Conservation (phyloP, 2,329 filamentous ascomycete genomes). For the Colletotrichum spinosum region DNA sequence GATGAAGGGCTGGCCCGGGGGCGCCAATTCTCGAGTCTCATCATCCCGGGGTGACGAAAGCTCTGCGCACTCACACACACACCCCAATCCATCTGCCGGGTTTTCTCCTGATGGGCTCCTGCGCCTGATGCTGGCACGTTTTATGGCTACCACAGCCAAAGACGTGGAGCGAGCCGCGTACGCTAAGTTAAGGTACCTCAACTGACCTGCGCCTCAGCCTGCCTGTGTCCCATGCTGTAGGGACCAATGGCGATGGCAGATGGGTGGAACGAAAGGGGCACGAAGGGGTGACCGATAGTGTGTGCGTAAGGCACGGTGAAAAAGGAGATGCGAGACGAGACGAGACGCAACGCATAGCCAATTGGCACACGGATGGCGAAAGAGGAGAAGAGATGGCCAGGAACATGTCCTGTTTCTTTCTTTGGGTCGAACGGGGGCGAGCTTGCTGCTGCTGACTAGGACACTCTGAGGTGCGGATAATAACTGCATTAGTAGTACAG, state of each 20-base stretch:
- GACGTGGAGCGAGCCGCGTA: neutral
- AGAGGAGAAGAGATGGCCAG: conserved; percentile 20
- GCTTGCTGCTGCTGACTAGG: conserved; percentile 3
- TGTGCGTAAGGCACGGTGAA: neutral
- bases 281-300: conserved; percentile 4
- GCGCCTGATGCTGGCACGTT: neutral
- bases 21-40: conserved; percentile 9
- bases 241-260: neutral
- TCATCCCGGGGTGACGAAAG: neutral
- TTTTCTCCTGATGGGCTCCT: conserved; percentile 19
- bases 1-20: conserved; percentile 27
- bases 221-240: neutral
- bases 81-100: conserved; percentile 23
- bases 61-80: neutral
- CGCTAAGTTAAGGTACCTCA: too few species aligned
- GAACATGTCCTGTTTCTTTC: conserved; percentile 27
- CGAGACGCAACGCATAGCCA: neutral
- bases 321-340: conserved; percentile 18
- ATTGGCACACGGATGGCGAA: conserved; percentile 26
- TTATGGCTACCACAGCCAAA: conserved; percentile 5
- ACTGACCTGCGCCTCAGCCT: neutral
- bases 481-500: too few species aligned
- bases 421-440: conserved; percentile 22
- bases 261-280: conserved; percentile 11
- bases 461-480: neutral